Evolutionary conservation across 176 grass and related monocot genomes (phyloP), one percentile per base, ranked within the genome.

Genomic region (Sorghum bicolor): DNA sequence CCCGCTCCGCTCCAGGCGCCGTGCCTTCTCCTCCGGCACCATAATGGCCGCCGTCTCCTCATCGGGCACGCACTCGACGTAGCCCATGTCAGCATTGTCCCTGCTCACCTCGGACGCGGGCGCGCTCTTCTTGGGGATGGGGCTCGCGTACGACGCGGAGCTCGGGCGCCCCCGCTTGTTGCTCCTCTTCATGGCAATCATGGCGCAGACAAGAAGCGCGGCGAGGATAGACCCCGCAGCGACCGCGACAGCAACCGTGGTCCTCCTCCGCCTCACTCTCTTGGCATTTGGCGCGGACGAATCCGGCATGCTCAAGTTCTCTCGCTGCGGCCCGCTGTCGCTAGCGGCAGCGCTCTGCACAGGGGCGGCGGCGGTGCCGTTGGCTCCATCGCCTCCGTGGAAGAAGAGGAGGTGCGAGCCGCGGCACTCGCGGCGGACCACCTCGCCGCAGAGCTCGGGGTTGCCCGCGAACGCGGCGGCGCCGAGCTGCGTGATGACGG

Each of bases 21-120:
- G 87, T 0, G 89, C 93, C 78, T 94, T 99, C 74, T 99, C 97
- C 83, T 94, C 87, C 67, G 93, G 88, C 86, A 87, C 83, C 81
- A 93, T 90, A 81, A 96, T 88, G 38, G 91, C 87, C 12, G 89
- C 77, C 1, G 91, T 88, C 48, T 92, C 89, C 73, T 99, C 93
- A 10, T 92, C 84, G 9, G 63, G 85, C 31, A 83, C 80, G 26
- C 79, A 79, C 66, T 94, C 86, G 5, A 93, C 72, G 25, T 89
- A 91, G 8, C 86, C 72, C 12, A 67, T 47, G 64, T 94, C 79
- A 20, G 70, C 36, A 36, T 60, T 79, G 19, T 89, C 82, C 39
- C 85, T 85, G 81, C 80, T 80, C 10, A 72, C 52, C 22, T 87
- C 78, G 15, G 85, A 83, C 34, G 73, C 43, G 43, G 81, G 77